Base-by-base conservation (phyloP, 1,284 basidiomycete species). In the Waitea zeae region DNA sequence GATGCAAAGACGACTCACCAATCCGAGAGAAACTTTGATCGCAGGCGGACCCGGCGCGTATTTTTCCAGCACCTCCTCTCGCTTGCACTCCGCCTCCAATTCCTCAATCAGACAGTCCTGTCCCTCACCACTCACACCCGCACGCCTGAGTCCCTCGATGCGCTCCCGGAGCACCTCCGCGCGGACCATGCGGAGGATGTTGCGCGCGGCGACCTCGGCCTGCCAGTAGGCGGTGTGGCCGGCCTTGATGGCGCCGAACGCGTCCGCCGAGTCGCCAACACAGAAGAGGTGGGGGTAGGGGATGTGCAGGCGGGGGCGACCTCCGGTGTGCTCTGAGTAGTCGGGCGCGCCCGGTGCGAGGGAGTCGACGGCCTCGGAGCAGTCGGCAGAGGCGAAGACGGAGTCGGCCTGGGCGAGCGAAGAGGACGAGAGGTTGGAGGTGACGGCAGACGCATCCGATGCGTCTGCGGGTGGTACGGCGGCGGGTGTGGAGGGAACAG, bases 11-110 rank as follows among this genome's bases (percentile, higher is more conserved):
- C 22, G 2, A 58, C 62, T 39, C 36, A 67, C 64, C 17, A 76
- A 47, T 2, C 78, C 78, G 17, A 82, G 59, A 0, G 77, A 70
- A 12, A 83, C 61, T 51, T 80, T 80, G 59, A 82, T 81, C 32
- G 62, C 68, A 3, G 74, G 74, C 12, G 58, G 48, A 5, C 62
- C 61, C 11, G 67, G 65, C 6, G 46, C 56, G 49, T 81, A 81
- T 11, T 50, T 48, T 41, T 75, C 69, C 19, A 86, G 49, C 41
- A 54, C 50, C n/a, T 35, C 17, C n/a, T 1, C 26, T 3, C 24
- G 14, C n/a, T n/a, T n/a, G n/a, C n/a, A n/a, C n/a, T n/a, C n/a
- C n/a, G n/a, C n/a, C n/a, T n/a, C n/a, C n/a, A n/a, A n/a, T n/a
- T n/a, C n/a, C n/a, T n/a, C n/a, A n/a, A n/a, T n/a, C n/a, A n/a